These are phyloP conservation scores for Didymosphaeria variabile DNA, from an alignment of 2,329 filamentous ascomycete species.

Conservation along the genomic window DNA sequence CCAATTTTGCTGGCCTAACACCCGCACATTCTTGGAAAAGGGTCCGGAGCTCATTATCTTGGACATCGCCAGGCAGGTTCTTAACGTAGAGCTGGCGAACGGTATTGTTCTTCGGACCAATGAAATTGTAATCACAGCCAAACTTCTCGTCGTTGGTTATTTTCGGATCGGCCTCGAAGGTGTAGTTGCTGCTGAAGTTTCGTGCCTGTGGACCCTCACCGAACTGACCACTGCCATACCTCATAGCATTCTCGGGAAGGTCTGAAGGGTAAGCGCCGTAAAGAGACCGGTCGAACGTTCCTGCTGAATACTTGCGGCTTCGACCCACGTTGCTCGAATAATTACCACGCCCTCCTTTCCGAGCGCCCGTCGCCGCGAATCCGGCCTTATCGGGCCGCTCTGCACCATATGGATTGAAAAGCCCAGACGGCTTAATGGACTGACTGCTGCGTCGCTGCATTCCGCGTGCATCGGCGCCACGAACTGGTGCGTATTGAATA, in stretches of 20 bases:
- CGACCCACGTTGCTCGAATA: conserved; percentile 25
- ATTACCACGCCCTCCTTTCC: conserved; percentile 19
- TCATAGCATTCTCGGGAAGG: conserved; percentile 15
- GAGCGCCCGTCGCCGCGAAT: conserved; percentile 29
- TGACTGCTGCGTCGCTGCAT: conserved; percentile 24
- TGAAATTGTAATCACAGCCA: conserved; percentile 41
- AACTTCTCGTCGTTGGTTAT: conserved; percentile 29
- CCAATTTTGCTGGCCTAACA: conserved; percentile 6
- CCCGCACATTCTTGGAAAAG: conserved; percentile 29
- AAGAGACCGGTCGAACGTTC: conserved; percentile 18
- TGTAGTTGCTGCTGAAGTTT: conserved; percentile 1
- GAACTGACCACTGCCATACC: conserved; percentile 13
- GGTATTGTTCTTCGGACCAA: conserved; percentile 38
- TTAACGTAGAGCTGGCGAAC: conserved; percentile 40
- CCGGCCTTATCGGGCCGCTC: conserved; percentile 28
- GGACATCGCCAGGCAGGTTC: conserved; percentile 30
- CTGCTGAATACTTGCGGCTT: conserved; percentile 33
- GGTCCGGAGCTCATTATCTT: conserved; percentile 22
- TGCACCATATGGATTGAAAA: conserved; percentile 43
- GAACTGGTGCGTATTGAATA: conserved; percentile 22
- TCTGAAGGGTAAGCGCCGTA: conserved; percentile 21
- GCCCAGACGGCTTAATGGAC: conserved; percentile 13
- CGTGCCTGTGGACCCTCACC: conserved; percentile 15
- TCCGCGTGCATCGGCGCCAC: conserved; percentile 21
- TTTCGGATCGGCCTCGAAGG: conserved; percentile 22